These are phyloP conservation scores for Lonicera japonica DNA, from an alignment of 129 eudicot genomes.

Conservation along the genomic window DNA sequence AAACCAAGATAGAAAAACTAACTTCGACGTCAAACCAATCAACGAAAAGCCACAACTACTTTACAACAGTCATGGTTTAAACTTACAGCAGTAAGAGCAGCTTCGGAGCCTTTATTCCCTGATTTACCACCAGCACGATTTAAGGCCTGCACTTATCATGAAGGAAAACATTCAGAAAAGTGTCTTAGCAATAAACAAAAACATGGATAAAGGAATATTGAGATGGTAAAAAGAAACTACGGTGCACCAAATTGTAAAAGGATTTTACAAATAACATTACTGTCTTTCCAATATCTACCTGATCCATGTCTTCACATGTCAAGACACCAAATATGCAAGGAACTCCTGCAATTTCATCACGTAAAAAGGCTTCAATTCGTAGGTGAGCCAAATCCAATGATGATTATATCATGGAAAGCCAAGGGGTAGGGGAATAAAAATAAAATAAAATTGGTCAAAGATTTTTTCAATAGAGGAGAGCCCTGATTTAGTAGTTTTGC, in stretches of 20 bases:
- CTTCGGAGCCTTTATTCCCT: conserved; percentile 94
- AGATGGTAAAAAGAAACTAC: conserved; percentile 3
- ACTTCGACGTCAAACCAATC: too few relatives aligned
- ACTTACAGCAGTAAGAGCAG: conserved; percentile 89
- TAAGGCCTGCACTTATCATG: conserved; percentile 56
- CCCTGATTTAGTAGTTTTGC: not conserved
- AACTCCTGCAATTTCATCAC: conserved; percentile 51
- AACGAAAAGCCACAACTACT: too few relatives aligned
- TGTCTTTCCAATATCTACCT: conserved; percentile 36
- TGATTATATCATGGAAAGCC: too few relatives aligned
- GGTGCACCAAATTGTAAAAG: not conserved
- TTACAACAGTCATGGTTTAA: not conserved
- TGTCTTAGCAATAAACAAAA: not conserved
- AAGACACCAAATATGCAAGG: conserved; percentile 94
- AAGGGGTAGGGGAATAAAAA: not conserved
- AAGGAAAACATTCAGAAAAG: not conserved
- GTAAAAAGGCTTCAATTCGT: conserved; percentile 8
- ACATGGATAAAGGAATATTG: too few relatives aligned
- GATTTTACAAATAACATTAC: not conserved
- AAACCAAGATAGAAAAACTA: too few relatives aligned
- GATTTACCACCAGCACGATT: conserved; percentile 96
- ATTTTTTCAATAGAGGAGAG: too few relatives aligned
- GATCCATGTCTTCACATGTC: conserved; percentile 95
- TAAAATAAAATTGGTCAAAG: not conserved
- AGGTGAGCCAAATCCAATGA: not conserved